Evolutionary conservation across 768 basidiomycete genomes (phyloP), one percentile per base, ranked within the genome.

Genomic region (Macrolepiota fuliginosa): DNA sequence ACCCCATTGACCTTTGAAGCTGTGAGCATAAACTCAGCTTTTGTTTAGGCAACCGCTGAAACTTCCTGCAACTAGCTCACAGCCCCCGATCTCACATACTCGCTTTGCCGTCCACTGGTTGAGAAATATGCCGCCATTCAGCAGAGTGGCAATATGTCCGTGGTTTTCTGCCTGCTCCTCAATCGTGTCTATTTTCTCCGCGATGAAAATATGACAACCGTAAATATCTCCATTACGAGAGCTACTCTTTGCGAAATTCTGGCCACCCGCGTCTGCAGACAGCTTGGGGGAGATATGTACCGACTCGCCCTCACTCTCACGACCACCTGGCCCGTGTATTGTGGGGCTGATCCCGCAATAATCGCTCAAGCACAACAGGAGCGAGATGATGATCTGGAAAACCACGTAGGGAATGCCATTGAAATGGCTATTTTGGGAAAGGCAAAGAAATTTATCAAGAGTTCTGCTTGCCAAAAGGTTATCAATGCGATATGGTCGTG

Each of bases 351-450:
- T 52, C 73, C 81, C 1, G 77, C 76, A 27, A 69, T 91, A 11
- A 67, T 93, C 40, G 72, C 78, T 19, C 79, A 82, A 57, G 89
- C 86, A 4, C 79, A 81, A 61, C 80, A 84, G 61, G 85, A 92
- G 54, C 74, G 84, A 42, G 87, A 89, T 62, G 86, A 87, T 57
- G 89, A 91, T 66, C 71, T 89, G 35, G 89, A 92, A 67, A 87
- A 93, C 56, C 73, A 88, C 58, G 87, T 94, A 1, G 95, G 96
- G 4, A 97, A 95, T 68, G 95, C 94, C 1, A 90, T 97, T 54
- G 95, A 98, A 72, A 81, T 94, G 79, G 95, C 95, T 3, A 95
- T 97, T 65, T 79, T 96, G 22, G 85, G 91, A 62, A 89, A 87
- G 68, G 88, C 94, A 4, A 95, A 93, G 68, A 78, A 86, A 19